These are phyloP conservation scores for Geoglossum cookeanum DNA, from an alignment of 2,329 filamentous ascomycete genomes.

Conservation along the genomic window DNA sequence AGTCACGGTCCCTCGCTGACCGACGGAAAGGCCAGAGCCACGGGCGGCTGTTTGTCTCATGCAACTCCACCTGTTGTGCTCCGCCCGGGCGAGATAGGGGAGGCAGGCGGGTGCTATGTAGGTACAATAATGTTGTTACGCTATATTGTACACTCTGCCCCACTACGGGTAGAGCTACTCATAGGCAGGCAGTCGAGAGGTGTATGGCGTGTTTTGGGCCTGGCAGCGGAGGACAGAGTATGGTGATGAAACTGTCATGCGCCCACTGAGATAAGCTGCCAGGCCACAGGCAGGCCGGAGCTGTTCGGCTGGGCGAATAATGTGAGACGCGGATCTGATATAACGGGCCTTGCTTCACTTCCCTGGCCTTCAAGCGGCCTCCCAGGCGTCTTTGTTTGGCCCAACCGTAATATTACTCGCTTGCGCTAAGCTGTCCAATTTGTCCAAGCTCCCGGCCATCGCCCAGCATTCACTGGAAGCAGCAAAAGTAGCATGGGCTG, in stretches of 20 bases:
- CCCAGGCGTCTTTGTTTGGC: not conserved
- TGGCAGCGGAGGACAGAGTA: not conserved
- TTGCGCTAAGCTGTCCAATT: slow-evolving; percentile 1
- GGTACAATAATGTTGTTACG: no score
- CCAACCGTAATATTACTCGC: not conserved
- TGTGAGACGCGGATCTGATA: not conserved
- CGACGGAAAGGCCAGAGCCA: not conserved
- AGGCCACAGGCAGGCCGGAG: not conserved
- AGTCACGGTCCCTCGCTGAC: not conserved
- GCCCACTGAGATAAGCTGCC: not conserved
- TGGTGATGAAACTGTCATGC: slow-evolving; percentile 1
- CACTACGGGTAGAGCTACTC: no score
- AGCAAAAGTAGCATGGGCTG: not conserved
- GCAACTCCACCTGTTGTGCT: no score
- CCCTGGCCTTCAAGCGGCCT: not conserved
- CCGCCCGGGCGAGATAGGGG: no score
- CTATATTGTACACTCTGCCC: no score
- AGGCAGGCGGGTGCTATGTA: no score
- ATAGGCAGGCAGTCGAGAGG: no score
- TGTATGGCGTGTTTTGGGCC: no score
- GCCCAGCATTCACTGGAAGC: not conserved
- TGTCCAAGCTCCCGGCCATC: not conserved
- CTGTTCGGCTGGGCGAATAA: not conserved
- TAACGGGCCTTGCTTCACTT: not conserved
- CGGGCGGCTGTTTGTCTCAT: no score